These are phyloP conservation scores for Aspergillus pseudoglaucus DNA, from an alignment of 2,329 filamentous ascomycete genomes.

Conservation along the genomic window DNA sequence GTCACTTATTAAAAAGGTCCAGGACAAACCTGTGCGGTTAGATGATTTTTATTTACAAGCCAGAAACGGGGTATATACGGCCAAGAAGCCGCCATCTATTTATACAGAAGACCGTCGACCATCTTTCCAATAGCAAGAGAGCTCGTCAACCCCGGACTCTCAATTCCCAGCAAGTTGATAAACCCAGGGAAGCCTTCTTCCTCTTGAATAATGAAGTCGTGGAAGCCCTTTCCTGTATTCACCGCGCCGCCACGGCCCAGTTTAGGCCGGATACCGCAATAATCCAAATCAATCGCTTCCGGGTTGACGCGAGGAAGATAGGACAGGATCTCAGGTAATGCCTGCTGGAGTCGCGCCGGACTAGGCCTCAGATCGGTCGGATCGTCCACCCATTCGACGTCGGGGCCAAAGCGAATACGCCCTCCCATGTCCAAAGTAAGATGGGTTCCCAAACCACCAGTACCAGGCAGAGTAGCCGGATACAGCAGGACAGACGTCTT, in stretches of 20 bases:
- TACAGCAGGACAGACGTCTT: conserved; percentile 71
- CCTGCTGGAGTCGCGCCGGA: conserved; percentile 55
- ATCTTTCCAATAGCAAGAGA: conserved; percentile 76
- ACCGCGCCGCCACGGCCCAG: conserved; percentile 56
- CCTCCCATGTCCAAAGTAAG: conserved; percentile 84
- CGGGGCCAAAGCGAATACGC: conserved; percentile 82
- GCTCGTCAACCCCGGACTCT: conserved; percentile 87
- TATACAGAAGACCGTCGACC: conserved; percentile 56
- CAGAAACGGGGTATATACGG: not conserved
- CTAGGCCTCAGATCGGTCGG: conserved; percentile 66
- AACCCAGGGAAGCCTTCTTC: conserved; percentile 77
- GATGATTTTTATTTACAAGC: not conserved
- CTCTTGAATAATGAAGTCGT: conserved; percentile 73
- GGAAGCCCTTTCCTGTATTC: conserved; percentile 56
- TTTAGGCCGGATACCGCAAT: conserved; percentile 89
- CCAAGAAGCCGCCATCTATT: not conserved
- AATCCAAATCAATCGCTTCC: conserved; percentile 66
- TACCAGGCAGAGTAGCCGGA: conserved; percentile 74
- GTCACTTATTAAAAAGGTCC: too few relatives aligned
- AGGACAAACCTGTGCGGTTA: not conserved
- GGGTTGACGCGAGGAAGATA: conserved; percentile 72
- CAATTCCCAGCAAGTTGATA: conserved; percentile 85
- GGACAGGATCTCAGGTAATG: conserved; percentile 65
- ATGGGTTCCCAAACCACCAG: conserved; percentile 87
- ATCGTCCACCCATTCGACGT: conserved; percentile 83